Conservation (phyloP, 495 filamentous ascomycete genomes). For the Penicillium pancosmium region DNA sequence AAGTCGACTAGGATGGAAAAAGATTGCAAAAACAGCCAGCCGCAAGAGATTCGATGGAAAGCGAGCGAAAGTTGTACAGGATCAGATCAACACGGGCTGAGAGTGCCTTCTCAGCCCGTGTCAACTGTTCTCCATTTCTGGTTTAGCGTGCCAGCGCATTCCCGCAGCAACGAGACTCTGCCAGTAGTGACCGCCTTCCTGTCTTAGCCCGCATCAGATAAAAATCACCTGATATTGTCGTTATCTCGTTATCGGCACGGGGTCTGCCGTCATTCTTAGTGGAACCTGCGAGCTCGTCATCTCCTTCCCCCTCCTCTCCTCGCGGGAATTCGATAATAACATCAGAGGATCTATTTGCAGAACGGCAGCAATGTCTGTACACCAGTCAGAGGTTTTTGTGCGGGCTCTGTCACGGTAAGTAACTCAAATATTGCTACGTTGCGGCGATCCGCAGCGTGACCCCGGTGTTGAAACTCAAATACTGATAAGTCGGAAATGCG, state of each 20-base stretch:
- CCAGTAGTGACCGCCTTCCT: conserved; percentile 36
- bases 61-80: conserved; percentile 21
- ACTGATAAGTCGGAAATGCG: conserved; percentile 12
- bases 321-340: background rate
- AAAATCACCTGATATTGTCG: background rate
- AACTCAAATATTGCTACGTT: background rate
- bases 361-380: conserved; percentile 9
- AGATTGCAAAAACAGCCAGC: conserved; percentile 17
- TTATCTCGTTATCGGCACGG: conserved; percentile 9
- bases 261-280: background rate
- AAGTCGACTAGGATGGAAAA: conserved; percentile 6
- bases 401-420: conserved; percentile 49
- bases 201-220: conserved; percentile 11
- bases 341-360: background rate
- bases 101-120: conserved; percentile 15
- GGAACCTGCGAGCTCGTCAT: conserved; percentile 1
- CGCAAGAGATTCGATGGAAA: conserved; percentile 18
- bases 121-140: conserved; percentile 44
- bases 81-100: conserved; percentile 32
- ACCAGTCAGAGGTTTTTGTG: conserved; percentile 41
- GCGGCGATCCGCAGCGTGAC: background rate
- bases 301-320: background rate
- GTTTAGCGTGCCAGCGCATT: conserved; percentile 46
- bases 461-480: conserved; percentile 1
- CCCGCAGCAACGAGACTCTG: conserved; percentile 42